phyloP scores from a whole-genome alignment of 192 early-diverging fungal species.

The Backusella macrospora region DNA sequence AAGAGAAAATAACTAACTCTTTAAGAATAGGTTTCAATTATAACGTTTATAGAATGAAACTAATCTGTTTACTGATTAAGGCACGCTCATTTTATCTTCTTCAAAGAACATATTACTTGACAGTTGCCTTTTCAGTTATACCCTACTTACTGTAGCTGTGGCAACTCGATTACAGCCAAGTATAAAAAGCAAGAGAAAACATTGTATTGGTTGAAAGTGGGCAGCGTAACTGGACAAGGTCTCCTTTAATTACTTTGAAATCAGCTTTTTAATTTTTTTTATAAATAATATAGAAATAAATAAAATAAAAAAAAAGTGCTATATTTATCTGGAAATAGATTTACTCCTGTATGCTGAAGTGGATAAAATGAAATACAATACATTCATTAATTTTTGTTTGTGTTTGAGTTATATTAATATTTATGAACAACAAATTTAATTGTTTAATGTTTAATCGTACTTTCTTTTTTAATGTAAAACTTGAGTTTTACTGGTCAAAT shows the following conservation, averaged over 20 bases:
- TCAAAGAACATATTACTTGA: constrained; percentile 6
- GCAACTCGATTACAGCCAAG: neutral
- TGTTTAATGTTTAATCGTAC: neutral
- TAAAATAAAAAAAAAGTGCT: neutral
- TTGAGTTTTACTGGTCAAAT: constrained; percentile 6
- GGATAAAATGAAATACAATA: neutral
- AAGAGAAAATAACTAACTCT: constrained; percentile 3
- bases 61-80: constrained; percentile 3
- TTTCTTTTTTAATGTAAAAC: neutral
- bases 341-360: neutral
- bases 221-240: neutral
- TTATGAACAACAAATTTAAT: neutral
- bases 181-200: constrained; percentile 1
- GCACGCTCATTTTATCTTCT: constrained; percentile 15
- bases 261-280: neutral
- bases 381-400: no score
- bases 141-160: neutral
- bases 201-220: neutral
- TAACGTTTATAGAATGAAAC: constrained; percentile 12
- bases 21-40: constrained; percentile 7
- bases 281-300: no score
- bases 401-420: no score
- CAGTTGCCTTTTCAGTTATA: constrained; percentile 15
- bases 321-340: no score
- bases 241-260: constrained; percentile 12